Base-by-base conservation (phyloP, 2,329 filamentous ascomycete species). In the Diaporthe sp. region DNA sequence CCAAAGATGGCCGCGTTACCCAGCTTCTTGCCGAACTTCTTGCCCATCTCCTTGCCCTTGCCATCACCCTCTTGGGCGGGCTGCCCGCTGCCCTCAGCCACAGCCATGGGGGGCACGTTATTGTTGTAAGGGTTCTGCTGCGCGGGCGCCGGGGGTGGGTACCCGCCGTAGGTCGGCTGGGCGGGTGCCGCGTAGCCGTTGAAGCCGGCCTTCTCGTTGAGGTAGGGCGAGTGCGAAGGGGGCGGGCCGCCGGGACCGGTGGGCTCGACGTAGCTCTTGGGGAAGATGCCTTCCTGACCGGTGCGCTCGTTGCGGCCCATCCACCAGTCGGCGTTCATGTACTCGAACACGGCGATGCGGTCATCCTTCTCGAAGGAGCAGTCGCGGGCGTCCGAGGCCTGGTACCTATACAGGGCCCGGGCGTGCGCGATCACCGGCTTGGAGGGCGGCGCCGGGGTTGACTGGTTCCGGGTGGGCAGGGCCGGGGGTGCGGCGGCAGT, bases 311-410 rank as follows among this genome's bases (percentile, higher is more conserved):
- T 98, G 79, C 91, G 91, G 79, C 96, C 96, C 88, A 95, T 93
- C 95, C 95, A 98, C 96, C 96, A 98, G 85, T 98, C 96, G 77
- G 93, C 92, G 85, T 98, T 98, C 93, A 98, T 97, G 87, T 98
- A 96, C 85, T 98, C 95, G 78, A 92, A 91, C 31, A 98, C 94
- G 75, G 91, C 90, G 79, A 98, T 89, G 78, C 89, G 88, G 86
- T 98, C 96, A 82, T 96, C 93, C 77, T 93, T 92, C 82, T 95
- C 91, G 76, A 98, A 91, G 3, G 91, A 91, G 77, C 98, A 88
- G 83, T 98, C 96, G 76, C 95, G 95, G 5, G 92, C 89, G 82
- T 98, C 96, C 55, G 93, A 83, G 12, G 93, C 94, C 46, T 89
- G 89, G 87, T 98, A 98, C 77, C 90, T 90, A 87, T 98, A 98